Base-by-base conservation (phyloP, 1,139 yeast species). In the Saccharomyces hybrid region DNA sequence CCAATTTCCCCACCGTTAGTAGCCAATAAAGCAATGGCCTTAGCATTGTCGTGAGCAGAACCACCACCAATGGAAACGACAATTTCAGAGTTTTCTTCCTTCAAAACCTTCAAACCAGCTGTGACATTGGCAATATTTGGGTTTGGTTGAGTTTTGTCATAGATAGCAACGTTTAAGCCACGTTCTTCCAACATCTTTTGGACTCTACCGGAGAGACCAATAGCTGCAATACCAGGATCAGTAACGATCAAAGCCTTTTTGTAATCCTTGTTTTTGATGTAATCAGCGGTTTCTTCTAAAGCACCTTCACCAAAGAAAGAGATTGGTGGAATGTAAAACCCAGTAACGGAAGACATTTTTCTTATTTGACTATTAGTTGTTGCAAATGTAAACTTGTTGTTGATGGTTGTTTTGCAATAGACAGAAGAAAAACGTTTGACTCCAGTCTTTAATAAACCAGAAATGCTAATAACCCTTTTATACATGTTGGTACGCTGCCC, bases 231-330 rank as follows among this genome's bases (percentile, higher is more conserved):
- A 49, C 63, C 63, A 6, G 63, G 61, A 52, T 61, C 63, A 20
- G 63, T 61, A 28, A 61, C 58, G 42, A 60, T 61, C 42, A 61
- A 48, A 13, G 55, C 57, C 38, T 52, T 57, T 23, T 54, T 52
- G 56, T 54, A 59, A 13, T 53, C 61, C 42, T 57, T 56, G 31
- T 47, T 54, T 30, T 56, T 50, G 44, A 61, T 52, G 53, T 52
- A 56, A 13, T 56, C 53, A 50, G 57, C 59, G 25, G 61, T 57
- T 44, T 60, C 61, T 48, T 54, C 57, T 14, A 61, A 42, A 48
- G 62, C 63, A 30, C 63, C 63, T 51, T 61, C 61, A 51, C 63
- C 63, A 53, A 60, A 61, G 52, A 51, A 56, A 38, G 63, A 61
- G 13, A 58, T 51, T 13, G 63, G 59, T 38, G 63, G 61, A 51